These are phyloP conservation scores for Myxozyma vanderwaltii DNA, from an alignment of 805 yeast genomes.

Conservation along the genomic window DNA sequence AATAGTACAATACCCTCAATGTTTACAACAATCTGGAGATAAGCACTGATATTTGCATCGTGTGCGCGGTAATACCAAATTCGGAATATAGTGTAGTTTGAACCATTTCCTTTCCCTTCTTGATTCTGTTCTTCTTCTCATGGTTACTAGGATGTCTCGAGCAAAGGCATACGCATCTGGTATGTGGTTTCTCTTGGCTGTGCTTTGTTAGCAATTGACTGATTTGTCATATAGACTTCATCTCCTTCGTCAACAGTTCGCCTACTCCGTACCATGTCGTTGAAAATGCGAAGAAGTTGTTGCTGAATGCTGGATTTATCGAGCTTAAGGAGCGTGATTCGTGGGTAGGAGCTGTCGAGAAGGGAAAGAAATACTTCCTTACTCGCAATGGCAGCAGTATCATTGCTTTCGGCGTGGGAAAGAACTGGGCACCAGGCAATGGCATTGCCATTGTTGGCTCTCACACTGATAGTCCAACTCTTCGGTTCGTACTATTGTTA, in stretches of 20 bases:
- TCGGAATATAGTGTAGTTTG: not conserved
- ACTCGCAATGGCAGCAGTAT: slow-evolving; percentile 89
- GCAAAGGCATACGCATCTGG: slow-evolving; percentile 30
- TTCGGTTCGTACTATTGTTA: slow-evolving; percentile 48
- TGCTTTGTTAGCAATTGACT: not conserved
- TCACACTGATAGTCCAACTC: slow-evolving; percentile 91
- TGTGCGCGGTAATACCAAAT: not conserved
- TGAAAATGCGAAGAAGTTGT: slow-evolving; percentile 57
- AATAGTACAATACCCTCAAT: not conserved
- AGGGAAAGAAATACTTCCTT: slow-evolving; percentile 73
- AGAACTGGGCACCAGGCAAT: slow-evolving; percentile 69
- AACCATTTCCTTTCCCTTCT: not conserved
- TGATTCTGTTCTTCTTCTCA: slow-evolving; percentile 1
- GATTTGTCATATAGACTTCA: slow-evolving; percentile 51
- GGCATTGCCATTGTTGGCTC: slow-evolving; percentile 92
- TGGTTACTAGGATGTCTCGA: slow-evolving; percentile 24
- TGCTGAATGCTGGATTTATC: slow-evolving; percentile 64
- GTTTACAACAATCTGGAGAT: no score
- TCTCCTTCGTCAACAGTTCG: slow-evolving; percentile 75
- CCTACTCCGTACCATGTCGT: slow-evolving; percentile 97
- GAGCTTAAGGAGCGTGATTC: slow-evolving; percentile 70
- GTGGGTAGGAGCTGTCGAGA: slow-evolving; percentile 62
- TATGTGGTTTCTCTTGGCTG: not conserved
- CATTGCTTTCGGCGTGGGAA: slow-evolving; percentile 83
- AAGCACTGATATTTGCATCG: not conserved